A percentile compares a stretch with the other conserved stretches of the same genome.
Evolutionary conservation across 116 monocot genomes (phyloP).

Genomic region (Iris pallida): DNA sequence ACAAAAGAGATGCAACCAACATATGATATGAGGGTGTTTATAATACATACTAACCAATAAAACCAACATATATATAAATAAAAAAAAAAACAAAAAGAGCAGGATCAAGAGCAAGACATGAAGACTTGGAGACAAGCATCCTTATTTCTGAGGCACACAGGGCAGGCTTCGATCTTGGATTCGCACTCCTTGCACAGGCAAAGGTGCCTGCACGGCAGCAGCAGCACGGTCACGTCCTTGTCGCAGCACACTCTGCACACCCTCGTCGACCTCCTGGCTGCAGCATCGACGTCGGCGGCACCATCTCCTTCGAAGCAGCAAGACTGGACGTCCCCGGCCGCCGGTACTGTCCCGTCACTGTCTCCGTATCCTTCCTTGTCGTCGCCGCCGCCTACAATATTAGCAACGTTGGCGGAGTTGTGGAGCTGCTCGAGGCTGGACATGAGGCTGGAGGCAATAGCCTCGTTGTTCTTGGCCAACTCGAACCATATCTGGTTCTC

Average conservation of each 20-base stretch:
- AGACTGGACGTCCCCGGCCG: constrained; percentile 25
- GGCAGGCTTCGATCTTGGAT: constrained; percentile 31
- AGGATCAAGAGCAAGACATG: constrained; percentile 4
- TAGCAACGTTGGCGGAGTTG: neutral
- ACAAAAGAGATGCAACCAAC: too few species aligned
- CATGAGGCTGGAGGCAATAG: constrained; percentile 16
- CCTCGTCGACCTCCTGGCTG: neutral
- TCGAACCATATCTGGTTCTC: constrained; percentile 38
- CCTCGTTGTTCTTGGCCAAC: constrained; percentile 33
- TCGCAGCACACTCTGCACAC: constrained; percentile 39
- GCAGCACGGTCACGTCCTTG: constrained; percentile 31
- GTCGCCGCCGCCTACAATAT: neutral
- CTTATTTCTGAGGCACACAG: constrained; percentile 36
- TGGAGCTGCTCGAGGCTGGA: constrained; percentile 18
- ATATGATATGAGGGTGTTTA: too few species aligned
- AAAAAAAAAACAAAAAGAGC: too few species aligned
- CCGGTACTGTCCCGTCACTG: neutral
- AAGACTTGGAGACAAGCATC: constrained; percentile 41
- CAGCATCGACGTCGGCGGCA: too few species aligned
- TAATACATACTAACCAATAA: too few species aligned
- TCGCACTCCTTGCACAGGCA: constrained; percentile 61
- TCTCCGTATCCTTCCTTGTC: constrained; percentile 8
- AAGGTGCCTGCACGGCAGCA: constrained; percentile 61
- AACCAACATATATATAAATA: too few species aligned
- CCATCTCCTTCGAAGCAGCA: constrained; percentile 20